Conservation (phyloP, 2,329 filamentous ascomycete species). For the Diaporthe velutina region DNA sequence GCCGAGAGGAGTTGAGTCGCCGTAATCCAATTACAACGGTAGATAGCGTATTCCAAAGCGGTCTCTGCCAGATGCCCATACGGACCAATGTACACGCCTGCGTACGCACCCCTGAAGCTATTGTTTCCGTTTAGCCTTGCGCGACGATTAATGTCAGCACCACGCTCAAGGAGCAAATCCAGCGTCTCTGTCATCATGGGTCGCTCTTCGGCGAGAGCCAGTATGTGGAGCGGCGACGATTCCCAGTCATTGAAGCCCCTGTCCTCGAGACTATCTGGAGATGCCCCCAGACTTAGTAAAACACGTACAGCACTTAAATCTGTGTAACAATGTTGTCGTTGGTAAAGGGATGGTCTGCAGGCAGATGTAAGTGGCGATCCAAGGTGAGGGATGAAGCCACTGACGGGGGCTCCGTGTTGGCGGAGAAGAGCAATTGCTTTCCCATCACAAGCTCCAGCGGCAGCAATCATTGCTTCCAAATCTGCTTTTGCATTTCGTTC, state of each 20-base stretch:
- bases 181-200: neutral
- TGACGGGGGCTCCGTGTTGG: neutral
- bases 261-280: neutral
- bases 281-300: neutral
- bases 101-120: no score
- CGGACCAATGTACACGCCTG: no score
- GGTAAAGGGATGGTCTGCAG: neutral
- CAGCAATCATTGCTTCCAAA: neutral
- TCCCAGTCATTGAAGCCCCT: neutral
- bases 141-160: neutral
- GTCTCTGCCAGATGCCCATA: no score
- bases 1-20: neutral
- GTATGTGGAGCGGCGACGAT: neutral
- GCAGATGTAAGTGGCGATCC: neutral
- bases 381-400: neutral
- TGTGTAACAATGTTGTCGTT: accelerated
- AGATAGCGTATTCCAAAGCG: neutral
- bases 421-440: neutral
- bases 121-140: no score
- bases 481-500: neutral
- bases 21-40: accelerated
- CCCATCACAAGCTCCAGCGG: neutral
- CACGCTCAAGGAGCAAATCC: neutral
- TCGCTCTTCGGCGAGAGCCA: accelerated
- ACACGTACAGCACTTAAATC: neutral